phyloP scores from a whole-genome alignment of 768 basidiomycete species.

The Xerocomellus amylosporus region DNA sequence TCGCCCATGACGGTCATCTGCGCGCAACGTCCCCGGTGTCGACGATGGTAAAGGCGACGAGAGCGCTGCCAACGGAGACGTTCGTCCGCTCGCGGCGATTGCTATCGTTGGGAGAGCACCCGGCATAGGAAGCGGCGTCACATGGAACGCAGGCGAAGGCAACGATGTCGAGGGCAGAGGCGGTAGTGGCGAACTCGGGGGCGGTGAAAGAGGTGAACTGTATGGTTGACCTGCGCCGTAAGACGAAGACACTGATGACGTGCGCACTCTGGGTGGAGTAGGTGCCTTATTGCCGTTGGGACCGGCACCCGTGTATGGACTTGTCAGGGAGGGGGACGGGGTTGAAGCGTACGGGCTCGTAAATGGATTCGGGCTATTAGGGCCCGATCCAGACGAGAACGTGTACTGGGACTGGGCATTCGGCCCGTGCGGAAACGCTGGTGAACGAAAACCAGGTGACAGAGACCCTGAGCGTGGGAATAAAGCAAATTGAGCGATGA shows the following conservation, averaged over 20 bases:
- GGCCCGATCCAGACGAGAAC: conserved; percentile 15
- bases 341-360: conserved; percentile 3
- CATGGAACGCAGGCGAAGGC: conserved; percentile 15
- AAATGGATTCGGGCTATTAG: conserved; percentile 6
- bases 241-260: conserved; percentile 3
- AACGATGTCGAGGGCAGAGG: conserved; percentile 15
- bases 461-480: conserved; percentile 15
- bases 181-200: conserved; percentile 23
- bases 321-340: background rate
- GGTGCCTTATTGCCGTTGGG: background rate
- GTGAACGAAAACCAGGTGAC: conserved; percentile 24
- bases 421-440: conserved; percentile 5
- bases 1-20: background rate
- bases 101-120: background rate
- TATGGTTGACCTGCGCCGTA: background rate
- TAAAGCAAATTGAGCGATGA: conserved; percentile 4
- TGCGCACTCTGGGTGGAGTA: conserved; percentile 6
- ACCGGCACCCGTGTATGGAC: background rate
- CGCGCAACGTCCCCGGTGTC: background rate
- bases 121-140: background rate
- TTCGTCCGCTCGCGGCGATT: conserved; percentile 11
- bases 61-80: conserved; percentile 14
- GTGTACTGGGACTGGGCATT: conserved; percentile 14
- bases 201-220: conserved; percentile 21
- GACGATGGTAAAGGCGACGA: conserved; percentile 14